Evolutionary conservation across 768 basidiomycete genomes (phyloP), one percentile per base, ranked within the genome.

Genomic region (Rhodocollybia butyracea): DNA sequence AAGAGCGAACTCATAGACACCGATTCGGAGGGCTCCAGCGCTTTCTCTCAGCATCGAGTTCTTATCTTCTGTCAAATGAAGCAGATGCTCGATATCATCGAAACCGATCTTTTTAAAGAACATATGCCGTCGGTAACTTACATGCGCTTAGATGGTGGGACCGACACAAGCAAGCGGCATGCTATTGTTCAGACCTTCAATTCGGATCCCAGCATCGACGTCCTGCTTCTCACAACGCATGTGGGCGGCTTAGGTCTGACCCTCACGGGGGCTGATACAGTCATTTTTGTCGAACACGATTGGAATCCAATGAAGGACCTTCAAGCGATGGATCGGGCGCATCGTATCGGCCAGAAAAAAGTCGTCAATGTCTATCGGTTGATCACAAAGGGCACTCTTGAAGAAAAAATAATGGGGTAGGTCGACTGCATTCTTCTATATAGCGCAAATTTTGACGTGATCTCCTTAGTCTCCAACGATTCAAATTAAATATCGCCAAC

Each of bases 231-330:
- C 55, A 99, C 97, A 1, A 99, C 97, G 0, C 94, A 95, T 62
- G 96, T 99, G 42, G 97, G 97, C 55, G 97, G 97, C 2, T 75
- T 99, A 26, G 97, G 97, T 6, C 73, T 99, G 66, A 99, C 96
- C 19, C 74, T 99, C 60, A 99, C 97, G 0, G 96, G 97, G 21
- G 97, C 97, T 6, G 97, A 99, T 68, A 99, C 97, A 0, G 97
- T 99, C 56, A 97, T 99, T 60, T 99, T 99, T 64, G 93, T 99
- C 51, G 97, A 99, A 68, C 97, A 99, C 64, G 97, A 99, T 68
- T 99, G 97, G 97, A 99, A 99, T 68, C 97, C 97, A 6, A 97
- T 96, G 94, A 98, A 98, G 70, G 97, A 99, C 74, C 74, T 98
- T 5, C 97, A 99, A 66, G 97, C 97, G 7, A 99, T 99, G 97